Percentiles rank a stretch among this genome's conserved stretches.
Evolutionary conservation across 139 green algal species (phyloP).

Genomic region (Coccomyxa sp.): DNA sequence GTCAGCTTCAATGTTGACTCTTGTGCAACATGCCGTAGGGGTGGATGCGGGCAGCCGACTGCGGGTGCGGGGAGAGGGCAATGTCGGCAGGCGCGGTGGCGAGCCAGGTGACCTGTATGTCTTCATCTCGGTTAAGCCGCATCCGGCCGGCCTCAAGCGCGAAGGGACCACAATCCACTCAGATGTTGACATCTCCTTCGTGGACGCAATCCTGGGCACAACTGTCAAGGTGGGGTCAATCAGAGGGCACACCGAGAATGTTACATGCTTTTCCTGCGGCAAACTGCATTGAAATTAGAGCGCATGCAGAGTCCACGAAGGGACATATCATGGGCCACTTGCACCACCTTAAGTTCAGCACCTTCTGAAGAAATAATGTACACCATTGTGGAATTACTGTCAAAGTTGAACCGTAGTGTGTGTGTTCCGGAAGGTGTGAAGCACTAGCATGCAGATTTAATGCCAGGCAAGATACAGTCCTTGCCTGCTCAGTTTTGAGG

Average conservation of each 20-base stretch:
- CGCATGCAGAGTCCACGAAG: neutral
- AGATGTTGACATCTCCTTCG: slow-evolving; percentile 59
- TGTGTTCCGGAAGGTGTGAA: no score
- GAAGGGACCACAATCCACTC: slow-evolving; percentile 88
- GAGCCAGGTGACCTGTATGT: slow-evolving; percentile 92
- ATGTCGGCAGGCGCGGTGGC: slow-evolving; percentile 48
- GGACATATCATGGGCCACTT: neutral
- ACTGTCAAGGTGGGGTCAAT: slow-evolving; percentile 58
- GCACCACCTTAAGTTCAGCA: no score
- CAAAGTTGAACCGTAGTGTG: no score
- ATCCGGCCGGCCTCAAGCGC: slow-evolving; percentile 74
- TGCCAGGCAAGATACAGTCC: neutral
- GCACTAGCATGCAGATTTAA: no score
- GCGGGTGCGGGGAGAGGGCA: slow-evolving; percentile 79
- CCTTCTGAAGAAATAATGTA: no score
- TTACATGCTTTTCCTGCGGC: neutral
- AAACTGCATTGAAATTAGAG: neutral
- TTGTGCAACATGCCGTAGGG: slow-evolving; percentile 46
- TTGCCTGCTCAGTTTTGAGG: neutral
- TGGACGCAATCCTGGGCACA: slow-evolving; percentile 94
- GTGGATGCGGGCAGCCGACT: slow-evolving; percentile 83
- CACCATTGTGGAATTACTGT: no score
- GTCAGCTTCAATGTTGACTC: neutral
- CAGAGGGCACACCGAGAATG: neutral
- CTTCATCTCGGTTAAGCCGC: slow-evolving; percentile 79